Evolutionary conservation across 805 yeast species (phyloP).

Genomic region (Clavispora fructus): DNA sequence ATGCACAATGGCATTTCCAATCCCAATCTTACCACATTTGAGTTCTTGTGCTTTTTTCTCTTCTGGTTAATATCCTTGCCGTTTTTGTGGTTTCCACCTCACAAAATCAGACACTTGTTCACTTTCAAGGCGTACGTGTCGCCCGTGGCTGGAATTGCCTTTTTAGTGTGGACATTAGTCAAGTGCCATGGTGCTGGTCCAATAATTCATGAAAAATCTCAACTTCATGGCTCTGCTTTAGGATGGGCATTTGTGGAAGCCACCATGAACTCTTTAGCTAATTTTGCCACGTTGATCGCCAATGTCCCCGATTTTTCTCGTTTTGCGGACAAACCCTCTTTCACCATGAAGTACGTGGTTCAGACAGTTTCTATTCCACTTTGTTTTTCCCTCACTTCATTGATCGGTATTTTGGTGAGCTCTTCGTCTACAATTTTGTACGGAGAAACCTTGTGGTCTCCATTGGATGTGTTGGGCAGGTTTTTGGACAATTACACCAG

Average conservation of each 20-base stretch:
- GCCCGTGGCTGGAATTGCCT: constrained; percentile 80
- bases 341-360: constrained; percentile 35
- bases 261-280: constrained; percentile 75
- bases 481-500: constrained; percentile 48
- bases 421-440: constrained; percentile 68
- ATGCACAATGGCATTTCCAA: constrained; percentile 58
- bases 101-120: constrained; percentile 75
- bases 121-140: constrained; percentile 74
- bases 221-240: constrained; percentile 52
- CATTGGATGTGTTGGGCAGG: constrained; percentile 65
- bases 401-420: constrained; percentile 80
- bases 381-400: constrained; percentile 72
- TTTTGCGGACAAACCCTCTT: constrained; percentile 52
- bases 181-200: constrained; percentile 79
- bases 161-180: constrained; percentile 77
- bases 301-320: constrained; percentile 90
- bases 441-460: constrained; percentile 76
- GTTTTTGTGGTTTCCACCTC: constrained; percentile 76
- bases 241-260: constrained; percentile 83
- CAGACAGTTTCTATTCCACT: constrained; percentile 64
- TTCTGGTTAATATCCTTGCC: constrained; percentile 82
- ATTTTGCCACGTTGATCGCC: constrained; percentile 82
- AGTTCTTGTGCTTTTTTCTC: constrained; percentile 69
- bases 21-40: constrained; percentile 64
- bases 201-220: constrained; percentile 51